Evolutionary conservation across 225 moss, liverwort and hornwort genomes (phyloP), one percentile per base, ranked within the genome.

Genomic region (Climacium dendroides): DNA sequence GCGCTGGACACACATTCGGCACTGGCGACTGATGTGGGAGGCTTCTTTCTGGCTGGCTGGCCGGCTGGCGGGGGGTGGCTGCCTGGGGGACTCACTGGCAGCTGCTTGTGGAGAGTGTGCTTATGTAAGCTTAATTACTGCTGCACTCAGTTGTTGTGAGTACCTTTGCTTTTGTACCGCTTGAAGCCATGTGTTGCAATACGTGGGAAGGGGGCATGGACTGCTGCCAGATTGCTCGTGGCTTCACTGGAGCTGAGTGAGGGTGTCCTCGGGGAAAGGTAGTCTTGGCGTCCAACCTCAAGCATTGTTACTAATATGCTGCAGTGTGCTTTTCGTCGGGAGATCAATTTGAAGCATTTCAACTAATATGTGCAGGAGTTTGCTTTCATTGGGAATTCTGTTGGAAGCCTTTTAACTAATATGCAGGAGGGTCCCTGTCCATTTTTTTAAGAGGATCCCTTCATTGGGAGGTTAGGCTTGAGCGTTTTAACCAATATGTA

Each of bases 1-100:
- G 61, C 85, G 53, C 78, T 87, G 87, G 66, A 78, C 91, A 82
- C 89, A 89, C 91, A 89, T 89, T 91, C 87, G 85, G 86, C 74
- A 79, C 89, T 91, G 89, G 88, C 86, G 64, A 85, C 80, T 32
- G 80, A 89, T 91, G 87, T 77, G 91, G 41, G 71, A 76, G 64
- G 86, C 83, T 78, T 41, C 57, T 70, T 66, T 71, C 82, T 82
- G 71, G 72, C 82, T 87, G 85, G 78, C 89, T 35, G 84, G 73
- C 59, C 20, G 47, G 84, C 67, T 13, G 70, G 47, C 72, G 59
- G 84, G 73, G 85, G 47, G 15, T 50, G 41, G 50, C 22, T 17
- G 35, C 59, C 50, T 26, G 87, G 86, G 35, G 34, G 41, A 53
- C n/a, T n/a, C n/a, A n/a, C 85, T 54, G 85, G 78, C 85, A 77